Base-by-base conservation (phyloP, 176 grass and related monocot genomes). In the Phragmites australis region DNA sequence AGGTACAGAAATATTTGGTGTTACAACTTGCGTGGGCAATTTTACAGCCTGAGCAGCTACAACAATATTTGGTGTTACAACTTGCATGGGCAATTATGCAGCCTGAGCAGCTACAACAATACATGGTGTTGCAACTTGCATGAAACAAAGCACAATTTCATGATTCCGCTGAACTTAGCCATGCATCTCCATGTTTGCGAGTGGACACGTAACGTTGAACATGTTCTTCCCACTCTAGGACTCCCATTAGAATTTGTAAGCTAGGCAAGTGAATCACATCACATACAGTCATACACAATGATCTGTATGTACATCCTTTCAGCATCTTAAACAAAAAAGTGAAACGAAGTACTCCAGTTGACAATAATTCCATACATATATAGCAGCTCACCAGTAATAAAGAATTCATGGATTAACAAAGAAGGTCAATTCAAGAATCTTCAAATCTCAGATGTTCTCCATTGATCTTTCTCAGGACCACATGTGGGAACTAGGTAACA, bases 91-190 rank as follows among this genome's bases (percentile, higher is more conserved):
- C 6, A 45, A 55, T 56, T 54, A 45, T 17, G 22, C 23, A 16
- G 7, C 11, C 23, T 44, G 64, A 70, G 43, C 51, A 23, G 26
- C 29, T 23, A 56, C 41, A 31, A 7, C 45, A 31, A 40, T 47
- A 61, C 49, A 82, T 26, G 6, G 6, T 76, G 62, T 56, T 68
- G 72, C 81, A 83, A 75, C 60, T 66, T 56, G 71, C 51, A 76
- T 46, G 70, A 69, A 74, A 75, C 70, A 56, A 31, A 31, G 25
- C 26, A 9, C 19, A 76, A 68, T 67, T 37, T 37, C 34, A 37
- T n/a, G n/a, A n/a, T n/a, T n/a, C n/a, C n/a, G n/a, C n/a, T n/a
- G n/a, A n/a, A n/a, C n/a, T n/a, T n/a, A n/a, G n/a, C n/a, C n/a
- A n/a, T n/a, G n/a, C n/a, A n/a, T n/a, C 13, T 70, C 40, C 49